Base-by-base conservation (phyloP, 768 basidiomycete genomes). In the Pilatotrama ljubarskyi region DNA sequence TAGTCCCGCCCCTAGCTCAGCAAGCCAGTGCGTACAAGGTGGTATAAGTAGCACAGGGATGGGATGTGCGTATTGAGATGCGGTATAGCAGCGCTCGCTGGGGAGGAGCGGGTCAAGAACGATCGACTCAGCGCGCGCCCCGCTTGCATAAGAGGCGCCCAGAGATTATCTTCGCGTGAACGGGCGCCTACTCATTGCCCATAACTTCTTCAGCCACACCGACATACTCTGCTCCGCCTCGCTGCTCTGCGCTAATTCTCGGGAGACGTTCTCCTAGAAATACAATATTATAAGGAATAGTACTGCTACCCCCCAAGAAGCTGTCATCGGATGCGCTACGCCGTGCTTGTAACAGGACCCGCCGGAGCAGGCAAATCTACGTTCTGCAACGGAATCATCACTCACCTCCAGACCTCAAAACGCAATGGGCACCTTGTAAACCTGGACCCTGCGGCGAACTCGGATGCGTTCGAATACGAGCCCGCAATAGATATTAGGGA, bases 341-440 rank as follows among this genome's bases (percentile, higher is more conserved):
- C 92, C 7, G 87, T 93, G 26, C 82, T 94, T 46, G 84, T 94
- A 51, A 91, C 89, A 55, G 97, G 97, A n/a, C 97, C 97, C 48
- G 97, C 97, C 2, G 97, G 97, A 50, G 94, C 97, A 14, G 97
- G 97, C 51, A 99, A 99, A 78, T 93, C 94, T 0, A 98, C 97
- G 0, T 96, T 99, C 69, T 90, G 91, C 66, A 79, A 83, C 20
- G 84, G 95, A 0, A 86, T 98, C 64, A 80, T 98, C 60, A 95
- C 91, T 10, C 96, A 98, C 75, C 84, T 98, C 5, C 84, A 82
- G 57, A 81, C 90, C 2, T 83, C 93, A 49, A 90, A 85, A 63
- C 84, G 97, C 8, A 84, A 87, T 0, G 92, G 85, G 0, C 95
- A 98, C 77, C 86, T 98, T 51, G 91, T 98, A 73, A 99, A 98